Evolutionary conservation across 1,284 basidiomycete genomes (phyloP), one percentile per base, ranked within the genome.

Genomic region (Stereum hirsutum): DNA sequence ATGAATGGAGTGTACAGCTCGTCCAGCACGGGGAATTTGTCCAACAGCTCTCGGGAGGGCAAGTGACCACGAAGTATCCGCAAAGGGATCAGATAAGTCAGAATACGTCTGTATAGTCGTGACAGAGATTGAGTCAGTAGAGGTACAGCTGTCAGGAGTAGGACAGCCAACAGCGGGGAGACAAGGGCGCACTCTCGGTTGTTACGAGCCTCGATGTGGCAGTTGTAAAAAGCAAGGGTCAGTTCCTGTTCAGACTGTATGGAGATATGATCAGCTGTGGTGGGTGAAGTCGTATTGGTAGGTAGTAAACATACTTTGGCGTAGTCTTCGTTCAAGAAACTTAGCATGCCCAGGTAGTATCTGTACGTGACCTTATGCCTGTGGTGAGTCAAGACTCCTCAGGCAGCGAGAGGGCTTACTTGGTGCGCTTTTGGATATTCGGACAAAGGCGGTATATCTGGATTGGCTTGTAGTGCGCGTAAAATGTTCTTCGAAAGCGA

Each of bases 271-370:
- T n/a, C n/a, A n/a, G n/a, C n/a, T 32, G 21, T 20, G 23, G 38
- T 26, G 21, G 27, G 28, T 20, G 5, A 30, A 23, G 35, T 11
- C 17, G 28, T 37, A 20, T 43, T 5, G 11, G 12, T 6, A 8
- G 14, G 33, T 33, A 21, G 15, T 27, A 15, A 7, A 41, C 62
- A 20, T 42, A 83, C 85, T 66, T 89, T 89, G 34, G 69, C 70
- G 57, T 92, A 95, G 42, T 95, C 88, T 58, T 97, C 95, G 52
- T 89, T 90, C 45, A 97, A 62, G 62, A 99, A 97, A 53, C 81
- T 86, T 44, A 98, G 72, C 75, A 97, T 89, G 46, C 95, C 95
- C 38, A 94, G 65, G 59, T 97, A 97, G 68, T 94, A 99, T 49
- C 81, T 73, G 64, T 87, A 94, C 15, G 91, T 92, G 34, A 94